Percentiles rank a stretch among this genome's conserved stretches.
Conservation (phyloP, 2,329 filamentous ascomycete species). For the Fusarium acutatum region DNA sequence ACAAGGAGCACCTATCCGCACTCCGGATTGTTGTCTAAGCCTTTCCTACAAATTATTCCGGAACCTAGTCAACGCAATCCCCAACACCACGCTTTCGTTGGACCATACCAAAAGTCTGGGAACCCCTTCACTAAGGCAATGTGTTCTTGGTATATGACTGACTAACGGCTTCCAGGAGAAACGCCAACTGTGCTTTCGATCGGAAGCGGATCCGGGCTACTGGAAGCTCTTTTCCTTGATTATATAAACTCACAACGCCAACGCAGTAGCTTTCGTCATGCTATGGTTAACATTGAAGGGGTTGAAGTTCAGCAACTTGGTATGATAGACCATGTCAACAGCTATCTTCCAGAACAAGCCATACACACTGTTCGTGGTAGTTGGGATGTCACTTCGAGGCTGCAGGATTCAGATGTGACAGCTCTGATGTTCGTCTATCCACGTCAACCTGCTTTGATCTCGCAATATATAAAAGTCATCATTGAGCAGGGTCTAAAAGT, state of each 20-base stretch:
- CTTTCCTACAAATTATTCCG: conserved; percentile 40
- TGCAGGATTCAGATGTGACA: conserved; percentile 33
- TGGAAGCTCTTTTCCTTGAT: conserved; percentile 39
- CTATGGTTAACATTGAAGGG: conserved; percentile 33
- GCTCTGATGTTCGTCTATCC: conserved; percentile 48
- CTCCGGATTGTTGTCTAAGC: conserved; percentile 43
- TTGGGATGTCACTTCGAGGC: conserved; percentile 41
- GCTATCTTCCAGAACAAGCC: conserved; percentile 40
- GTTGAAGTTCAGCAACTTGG: conserved; percentile 39
- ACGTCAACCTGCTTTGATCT: conserved; percentile 42
- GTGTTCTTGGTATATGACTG: not conserved
- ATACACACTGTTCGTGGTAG: conserved; percentile 44
- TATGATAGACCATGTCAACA: conserved; percentile 28
- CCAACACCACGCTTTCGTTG: not conserved
- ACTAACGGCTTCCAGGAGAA: not conserved
- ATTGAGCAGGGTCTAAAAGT: conserved; percentile 1
- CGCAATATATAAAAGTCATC: conserved; percentile 36
- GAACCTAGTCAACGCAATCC: conserved; percentile 15
- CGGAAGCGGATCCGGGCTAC: conserved; percentile 44
- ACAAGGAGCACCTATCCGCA: conserved; percentile 26
- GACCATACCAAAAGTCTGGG: not conserved
- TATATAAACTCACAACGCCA: conserved; percentile 1
- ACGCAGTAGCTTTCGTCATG: not conserved
- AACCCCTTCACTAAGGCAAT: not conserved
- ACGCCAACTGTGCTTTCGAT: conserved; percentile 39